Base-by-base conservation (phyloP, 2,329 filamentous ascomycete species). In the Fusarium napiforme region DNA sequence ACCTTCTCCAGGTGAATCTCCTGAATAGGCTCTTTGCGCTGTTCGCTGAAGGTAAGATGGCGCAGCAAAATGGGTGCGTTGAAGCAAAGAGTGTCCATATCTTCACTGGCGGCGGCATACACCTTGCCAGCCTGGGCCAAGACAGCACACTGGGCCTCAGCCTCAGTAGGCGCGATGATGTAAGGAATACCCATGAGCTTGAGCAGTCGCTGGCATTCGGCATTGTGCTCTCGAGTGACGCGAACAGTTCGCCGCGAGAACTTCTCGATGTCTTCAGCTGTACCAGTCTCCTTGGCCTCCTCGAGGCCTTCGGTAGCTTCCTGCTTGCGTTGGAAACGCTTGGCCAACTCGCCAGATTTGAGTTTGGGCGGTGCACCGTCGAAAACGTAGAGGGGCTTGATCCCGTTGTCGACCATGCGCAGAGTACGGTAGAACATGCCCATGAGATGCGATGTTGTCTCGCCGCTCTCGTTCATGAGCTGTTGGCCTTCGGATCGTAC, bases 381-480 rank as follows among this genome's bases (percentile, higher is more conserved):
- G 81, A 99, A 99, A 65, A 99, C 96, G 83, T 97, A 99, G 75
- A 99, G 89, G 3, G 96, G 96, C 82, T 99, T 99, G 86, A 99
- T 98, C 65, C 96, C 96, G 78, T 98, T 98, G 84, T 99, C 96
- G 79, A 98, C 94, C 85, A 99, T 98, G 78, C 96, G 95, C 11
- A 99, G 88, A 5, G 96, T 99, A 78, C 96, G 95, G 87, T 99
- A 99, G 87, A 99, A 99, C 91, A 99, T 96, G 80, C 96, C 96
- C 95, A 99, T 98, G 21, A 99, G 86, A 82, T 99, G 96, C 23
- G 96, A 99, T 2, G 96, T 99, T 4, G 96, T 99, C 83, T 98
- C 95, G 79, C 96, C 96, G 59, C 92, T 92, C 79, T 99, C 96
- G 83, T 92, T 97, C 89, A 92, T 98, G 78, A 99, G 92, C 84